These are phyloP conservation scores for Geosiphon pyriformis DNA, from an alignment of 192 early-diverging fungal species.

Conservation along the genomic window DNA sequence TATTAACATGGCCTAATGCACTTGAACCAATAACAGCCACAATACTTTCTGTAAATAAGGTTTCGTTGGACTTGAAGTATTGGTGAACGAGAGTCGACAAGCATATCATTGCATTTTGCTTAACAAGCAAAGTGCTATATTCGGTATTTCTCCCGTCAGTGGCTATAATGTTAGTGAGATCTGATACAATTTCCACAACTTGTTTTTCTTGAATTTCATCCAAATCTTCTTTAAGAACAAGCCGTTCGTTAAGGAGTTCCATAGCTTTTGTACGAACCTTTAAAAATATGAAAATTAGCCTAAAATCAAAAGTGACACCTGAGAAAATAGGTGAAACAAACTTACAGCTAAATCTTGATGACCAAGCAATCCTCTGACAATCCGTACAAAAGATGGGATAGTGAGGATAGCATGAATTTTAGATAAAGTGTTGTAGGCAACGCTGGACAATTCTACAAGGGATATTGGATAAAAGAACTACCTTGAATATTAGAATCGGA, in stretches of 20 bases:
- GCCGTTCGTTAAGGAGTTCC: conserved; percentile 64
- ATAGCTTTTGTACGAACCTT: conserved; percentile 72
- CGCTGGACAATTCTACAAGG: conserved; percentile 47
- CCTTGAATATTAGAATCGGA: conserved; percentile 30
- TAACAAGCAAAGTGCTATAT: conserved; percentile 49
- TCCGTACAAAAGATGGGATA: conserved; percentile 66
- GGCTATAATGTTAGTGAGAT: conserved; percentile 39
- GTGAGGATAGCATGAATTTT: conserved; percentile 74
- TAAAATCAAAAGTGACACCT: conserved; percentile 23
- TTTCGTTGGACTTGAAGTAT: conserved; percentile 57
- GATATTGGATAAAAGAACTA: conserved; percentile 35
- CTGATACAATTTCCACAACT: conserved; percentile 46
- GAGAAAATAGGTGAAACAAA: too few species aligned
- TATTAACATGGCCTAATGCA: conserved; percentile 38
- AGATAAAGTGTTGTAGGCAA: conserved; percentile 68
- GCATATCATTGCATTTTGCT: conserved; percentile 76
- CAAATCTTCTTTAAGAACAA: conserved; percentile 42
- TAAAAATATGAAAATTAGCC: neutral
- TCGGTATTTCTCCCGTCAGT: conserved; percentile 32
- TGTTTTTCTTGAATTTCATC: conserved; percentile 8
- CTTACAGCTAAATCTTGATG: conserved; percentile 37
- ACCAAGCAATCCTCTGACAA: conserved; percentile 55
- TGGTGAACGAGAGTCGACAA: conserved; percentile 64
- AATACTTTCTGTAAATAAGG: conserved; percentile 56
- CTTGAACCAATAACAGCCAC: conserved; percentile 43